phyloP scores from a whole-genome alignment of 208 protist species.

The Phytomonas francai region DNA sequence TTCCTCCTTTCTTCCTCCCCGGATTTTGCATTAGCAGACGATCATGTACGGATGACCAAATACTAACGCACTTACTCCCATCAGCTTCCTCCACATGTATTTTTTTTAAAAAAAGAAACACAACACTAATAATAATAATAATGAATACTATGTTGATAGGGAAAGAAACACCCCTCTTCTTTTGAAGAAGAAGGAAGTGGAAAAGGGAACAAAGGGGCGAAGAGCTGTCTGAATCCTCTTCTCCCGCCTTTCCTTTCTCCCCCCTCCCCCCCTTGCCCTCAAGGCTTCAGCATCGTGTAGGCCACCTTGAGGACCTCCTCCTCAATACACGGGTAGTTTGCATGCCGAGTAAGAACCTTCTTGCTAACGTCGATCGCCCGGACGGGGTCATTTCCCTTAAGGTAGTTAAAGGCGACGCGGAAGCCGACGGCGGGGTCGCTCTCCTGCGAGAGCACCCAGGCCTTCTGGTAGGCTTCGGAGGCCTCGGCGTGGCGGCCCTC shows the following conservation, averaged over 20 bases:
- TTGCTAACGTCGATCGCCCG: slow-evolving; percentile 93
- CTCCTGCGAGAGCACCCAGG: slow-evolving; percentile 89
- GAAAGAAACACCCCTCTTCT: background rate
- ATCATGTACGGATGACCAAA: too few relatives aligned
- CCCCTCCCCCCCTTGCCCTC: background rate
- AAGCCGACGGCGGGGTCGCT: slow-evolving; percentile 86
- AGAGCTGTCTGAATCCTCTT: slow-evolving; percentile 1
- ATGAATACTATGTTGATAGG: too few relatives aligned
- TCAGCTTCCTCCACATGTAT: too few relatives aligned
- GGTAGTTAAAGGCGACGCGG: slow-evolving; percentile 95
- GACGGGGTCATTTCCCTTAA: slow-evolving; percentile 90
- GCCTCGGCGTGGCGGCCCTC: slow-evolving; percentile 85
- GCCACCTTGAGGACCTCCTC: slow-evolving; percentile 92
- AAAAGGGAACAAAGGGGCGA: slow-evolving; percentile 1
- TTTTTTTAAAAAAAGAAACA: too few relatives aligned
- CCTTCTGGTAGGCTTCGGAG: slow-evolving; percentile 88
- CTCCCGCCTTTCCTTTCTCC: background rate
- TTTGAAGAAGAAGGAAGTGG: background rate
- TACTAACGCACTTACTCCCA: too few relatives aligned
- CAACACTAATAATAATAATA: too few relatives aligned
- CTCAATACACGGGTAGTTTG: slow-evolving; percentile 89
- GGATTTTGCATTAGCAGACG: too few relatives aligned
- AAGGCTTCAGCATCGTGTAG: slow-evolving; percentile 73
- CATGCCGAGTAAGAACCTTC: slow-evolving; percentile 79
- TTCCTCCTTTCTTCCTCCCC: too few relatives aligned